phyloP scores from a whole-genome alignment of 192 early-diverging fungal species.

The Gigaspora rosea region DNA sequence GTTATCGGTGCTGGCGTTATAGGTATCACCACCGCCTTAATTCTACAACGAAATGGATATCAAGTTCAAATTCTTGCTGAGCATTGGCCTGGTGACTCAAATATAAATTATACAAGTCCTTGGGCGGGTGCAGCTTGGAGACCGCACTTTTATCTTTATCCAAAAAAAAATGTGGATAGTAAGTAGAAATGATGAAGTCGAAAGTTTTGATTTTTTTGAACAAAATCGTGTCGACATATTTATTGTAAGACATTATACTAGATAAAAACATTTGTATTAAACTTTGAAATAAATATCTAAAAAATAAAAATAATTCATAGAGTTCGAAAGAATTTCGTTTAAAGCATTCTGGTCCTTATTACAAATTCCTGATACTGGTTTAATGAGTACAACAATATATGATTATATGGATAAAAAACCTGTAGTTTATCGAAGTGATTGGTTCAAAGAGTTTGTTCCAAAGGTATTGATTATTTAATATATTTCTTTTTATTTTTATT shows the following conservation, averaged over 20 bases:
- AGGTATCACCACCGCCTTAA: constrained; percentile 71
- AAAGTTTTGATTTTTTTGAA: no score
- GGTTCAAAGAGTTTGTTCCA: constrained; percentile 50
- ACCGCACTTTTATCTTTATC: constrained; percentile 40
- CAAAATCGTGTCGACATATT: no score
- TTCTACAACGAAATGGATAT: constrained; percentile 62
- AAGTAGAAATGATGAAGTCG: no score
- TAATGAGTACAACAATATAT: constrained; percentile 38
- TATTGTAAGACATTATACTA: no score
- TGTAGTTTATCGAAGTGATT: constrained; percentile 36
- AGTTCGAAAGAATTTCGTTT: constrained; percentile 44
- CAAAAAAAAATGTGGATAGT: neutral
- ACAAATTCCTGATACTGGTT: constrained; percentile 40
- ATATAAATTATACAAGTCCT: constrained; percentile 54
- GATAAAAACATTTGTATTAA: no score
- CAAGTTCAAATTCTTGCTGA: constrained; percentile 64
- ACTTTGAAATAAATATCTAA: no score
- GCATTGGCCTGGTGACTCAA: constrained; percentile 47
- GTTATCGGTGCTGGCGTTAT: constrained; percentile 79
- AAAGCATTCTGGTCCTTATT: constrained; percentile 47
- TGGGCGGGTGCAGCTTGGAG: constrained; percentile 56
- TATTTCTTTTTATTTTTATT: no score
- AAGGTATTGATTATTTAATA: constrained; percentile 37
- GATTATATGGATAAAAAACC: constrained; percentile 43
- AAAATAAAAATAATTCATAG: neutral